phyloP scores from a whole-genome alignment of 106 monocot species.

The Gastrodia elata region DNA sequence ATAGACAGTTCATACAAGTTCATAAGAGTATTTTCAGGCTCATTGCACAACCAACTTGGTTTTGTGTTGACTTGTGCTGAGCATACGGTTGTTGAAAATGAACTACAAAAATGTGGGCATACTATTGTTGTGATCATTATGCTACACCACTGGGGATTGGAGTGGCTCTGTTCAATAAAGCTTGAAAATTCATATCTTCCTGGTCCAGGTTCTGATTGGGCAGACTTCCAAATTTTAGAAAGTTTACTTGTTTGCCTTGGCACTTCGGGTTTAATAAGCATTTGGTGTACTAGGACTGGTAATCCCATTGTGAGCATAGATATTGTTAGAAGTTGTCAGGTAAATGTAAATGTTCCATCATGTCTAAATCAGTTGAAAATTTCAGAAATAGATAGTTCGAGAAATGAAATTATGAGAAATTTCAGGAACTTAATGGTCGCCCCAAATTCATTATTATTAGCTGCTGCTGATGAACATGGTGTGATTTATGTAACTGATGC shows the following conservation, averaged over 20 bases:
- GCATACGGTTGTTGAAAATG: not conserved
- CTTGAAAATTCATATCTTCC: constrained; percentile 25
- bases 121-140: constrained; percentile 48
- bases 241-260: constrained; percentile 66
- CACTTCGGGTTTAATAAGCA: constrained; percentile 44
- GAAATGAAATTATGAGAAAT: constrained; percentile 7
- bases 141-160: constrained; percentile 57
- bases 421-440: constrained; percentile 56
- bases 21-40: constrained; percentile 56
- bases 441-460: constrained; percentile 44
- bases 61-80: constrained; percentile 39
- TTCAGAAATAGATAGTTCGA: constrained; percentile 5
- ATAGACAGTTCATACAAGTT: constrained; percentile 14
- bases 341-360: constrained; percentile 10
- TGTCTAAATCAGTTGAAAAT: not conserved
- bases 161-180: constrained; percentile 67
- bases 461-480: constrained; percentile 57
- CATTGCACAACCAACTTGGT: constrained; percentile 49
- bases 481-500: constrained; percentile 45
- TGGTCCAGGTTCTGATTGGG: constrained; percentile 42
- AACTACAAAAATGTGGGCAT: constrained; percentile 6
- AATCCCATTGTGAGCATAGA: constrained; percentile 24
- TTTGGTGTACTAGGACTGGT: constrained; percentile 52
- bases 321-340: constrained; percentile 26
- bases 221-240: constrained; percentile 63